Percentiles rank a stretch among this genome's conserved stretches.
Conservation (phyloP, 257 asterid genomes). For the Primulina eburnea region DNA sequence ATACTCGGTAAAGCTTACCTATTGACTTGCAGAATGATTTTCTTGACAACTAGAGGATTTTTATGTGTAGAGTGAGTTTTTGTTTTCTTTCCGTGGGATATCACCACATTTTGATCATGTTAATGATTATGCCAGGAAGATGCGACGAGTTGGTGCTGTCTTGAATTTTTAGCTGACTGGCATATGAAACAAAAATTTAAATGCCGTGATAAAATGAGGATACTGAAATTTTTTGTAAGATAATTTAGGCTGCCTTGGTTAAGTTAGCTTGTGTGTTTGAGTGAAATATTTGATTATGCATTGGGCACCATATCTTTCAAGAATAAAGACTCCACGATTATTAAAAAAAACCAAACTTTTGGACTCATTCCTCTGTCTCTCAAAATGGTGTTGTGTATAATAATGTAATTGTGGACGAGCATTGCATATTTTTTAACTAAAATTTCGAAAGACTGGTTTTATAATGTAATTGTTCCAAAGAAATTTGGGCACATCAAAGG, state of each 20-base stretch:
- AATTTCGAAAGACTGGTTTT: too few relatives aligned
- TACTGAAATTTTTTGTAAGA: slow-evolving; percentile 12
- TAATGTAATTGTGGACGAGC: background rate
- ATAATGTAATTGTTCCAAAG: too few relatives aligned
- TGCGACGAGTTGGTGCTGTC: slow-evolving; percentile 19
- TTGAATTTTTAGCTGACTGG: slow-evolving; percentile 31
- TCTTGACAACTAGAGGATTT: background rate
- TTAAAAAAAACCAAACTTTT: too few relatives aligned
- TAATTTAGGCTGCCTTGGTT: background rate
- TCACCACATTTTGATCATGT: slow-evolving; percentile 26
- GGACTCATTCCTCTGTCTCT: background rate
- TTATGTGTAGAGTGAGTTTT: background rate
- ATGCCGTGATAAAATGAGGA: slow-evolving; percentile 21
- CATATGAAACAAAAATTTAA: slow-evolving; percentile 43
- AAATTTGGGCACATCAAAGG: too few relatives aligned
- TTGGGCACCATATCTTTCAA: background rate
- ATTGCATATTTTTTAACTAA: background rate
- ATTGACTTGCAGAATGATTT: slow-evolving; percentile 13
- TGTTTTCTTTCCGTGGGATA: slow-evolving; percentile 9
- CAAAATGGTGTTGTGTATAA: background rate
- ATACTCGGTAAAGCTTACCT: slow-evolving; percentile 22
- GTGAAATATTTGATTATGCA: background rate
- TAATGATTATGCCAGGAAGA: slow-evolving; percentile 52
- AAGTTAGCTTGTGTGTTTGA: background rate
- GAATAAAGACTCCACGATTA: background rate